Percentiles rank a stretch among this genome's conserved stretches.
phyloP scores from a whole-genome alignment of 495 filamentous ascomycete genomes.

The Penicillium chermesinum region DNA sequence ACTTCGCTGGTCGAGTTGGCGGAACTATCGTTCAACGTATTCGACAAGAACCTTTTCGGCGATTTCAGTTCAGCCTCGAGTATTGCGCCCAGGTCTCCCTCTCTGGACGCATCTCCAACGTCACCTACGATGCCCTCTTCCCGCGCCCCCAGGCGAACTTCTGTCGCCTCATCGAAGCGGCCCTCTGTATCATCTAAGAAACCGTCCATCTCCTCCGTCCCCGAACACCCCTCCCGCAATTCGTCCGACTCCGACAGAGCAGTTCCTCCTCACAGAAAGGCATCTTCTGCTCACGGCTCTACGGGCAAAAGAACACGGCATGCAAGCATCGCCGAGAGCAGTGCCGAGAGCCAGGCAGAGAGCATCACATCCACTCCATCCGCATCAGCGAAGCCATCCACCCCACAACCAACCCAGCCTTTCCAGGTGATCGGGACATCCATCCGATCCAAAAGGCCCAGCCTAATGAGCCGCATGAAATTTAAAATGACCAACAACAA shows the following conservation, averaged over 20 bases:
- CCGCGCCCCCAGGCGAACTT: not conserved
- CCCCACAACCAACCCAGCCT: not conserved
- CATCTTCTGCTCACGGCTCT: not conserved
- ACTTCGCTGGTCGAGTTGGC: not conserved
- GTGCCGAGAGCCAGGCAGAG: not conserved
- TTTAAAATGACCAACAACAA: constrained; percentile 11
- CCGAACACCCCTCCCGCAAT: not conserved
- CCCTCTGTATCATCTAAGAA: not conserved
- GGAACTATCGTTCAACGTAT: not conserved
- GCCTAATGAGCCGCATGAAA: constrained; percentile 11
- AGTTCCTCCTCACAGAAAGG: not conserved
- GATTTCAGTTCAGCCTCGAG: not conserved
- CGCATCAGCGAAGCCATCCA: not conserved
- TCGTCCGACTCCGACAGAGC: not conserved
- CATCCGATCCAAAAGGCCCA: constrained; percentile 4
- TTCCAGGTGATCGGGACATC: not conserved
- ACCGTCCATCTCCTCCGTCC: not conserved
- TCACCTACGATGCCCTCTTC: not conserved
- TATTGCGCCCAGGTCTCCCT: not conserved
- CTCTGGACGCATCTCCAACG: not conserved
- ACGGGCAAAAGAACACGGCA: not conserved
- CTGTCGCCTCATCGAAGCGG: not conserved
- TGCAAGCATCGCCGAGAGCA: not conserved
- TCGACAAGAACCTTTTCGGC: not conserved
- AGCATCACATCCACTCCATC: not conserved